These are phyloP conservation scores for Chlamydomonas urium DNA, from an alignment of 139 green algal genomes.

Conservation along the genomic window DNA sequence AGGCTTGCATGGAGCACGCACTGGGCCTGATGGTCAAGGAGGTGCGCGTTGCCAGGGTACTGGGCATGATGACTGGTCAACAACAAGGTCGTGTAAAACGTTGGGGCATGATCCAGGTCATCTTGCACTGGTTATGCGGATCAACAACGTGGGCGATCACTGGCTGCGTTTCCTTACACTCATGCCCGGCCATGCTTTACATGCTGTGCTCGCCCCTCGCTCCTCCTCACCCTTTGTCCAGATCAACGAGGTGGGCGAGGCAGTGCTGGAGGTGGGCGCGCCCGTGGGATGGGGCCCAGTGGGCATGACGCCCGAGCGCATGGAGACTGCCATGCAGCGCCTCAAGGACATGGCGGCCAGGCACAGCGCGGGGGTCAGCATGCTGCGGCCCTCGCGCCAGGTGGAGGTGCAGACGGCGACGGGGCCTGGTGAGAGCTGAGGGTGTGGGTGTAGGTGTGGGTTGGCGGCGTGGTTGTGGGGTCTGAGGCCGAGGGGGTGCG, in stretches of 20 bases:
- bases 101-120: background rate
- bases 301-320: slow-evolving; percentile 39
- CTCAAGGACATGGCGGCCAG: slow-evolving; percentile 17
- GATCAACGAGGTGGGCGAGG: slow-evolving; percentile 64
- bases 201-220: too few species aligned
- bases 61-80: too few species aligned
- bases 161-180: too few species aligned
- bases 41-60: slow-evolving; percentile 40
- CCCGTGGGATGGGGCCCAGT: slow-evolving; percentile 59
- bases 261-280: slow-evolving; percentile 62
- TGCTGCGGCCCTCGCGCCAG: slow-evolving; percentile 32
- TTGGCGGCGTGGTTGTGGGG: too few species aligned
- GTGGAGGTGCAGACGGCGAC: slow-evolving; percentile 20
- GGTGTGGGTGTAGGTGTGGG: background rate
- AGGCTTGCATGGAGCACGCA: slow-evolving; percentile 56
- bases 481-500: too few species aligned
- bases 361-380: slow-evolving; percentile 31
- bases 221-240: too few species aligned
- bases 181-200: too few species aligned
- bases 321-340: slow-evolving; percentile 42
- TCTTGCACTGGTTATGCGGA: background rate
- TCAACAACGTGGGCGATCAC: too few species aligned
- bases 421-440: slow-evolving; percentile 15
- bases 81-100: too few species aligned
- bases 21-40: slow-evolving; percentile 48